These are phyloP conservation scores for Pseudogymnoascus sp. DNA, from an alignment of 2,329 filamentous ascomycete genomes.

Conservation along the genomic window DNA sequence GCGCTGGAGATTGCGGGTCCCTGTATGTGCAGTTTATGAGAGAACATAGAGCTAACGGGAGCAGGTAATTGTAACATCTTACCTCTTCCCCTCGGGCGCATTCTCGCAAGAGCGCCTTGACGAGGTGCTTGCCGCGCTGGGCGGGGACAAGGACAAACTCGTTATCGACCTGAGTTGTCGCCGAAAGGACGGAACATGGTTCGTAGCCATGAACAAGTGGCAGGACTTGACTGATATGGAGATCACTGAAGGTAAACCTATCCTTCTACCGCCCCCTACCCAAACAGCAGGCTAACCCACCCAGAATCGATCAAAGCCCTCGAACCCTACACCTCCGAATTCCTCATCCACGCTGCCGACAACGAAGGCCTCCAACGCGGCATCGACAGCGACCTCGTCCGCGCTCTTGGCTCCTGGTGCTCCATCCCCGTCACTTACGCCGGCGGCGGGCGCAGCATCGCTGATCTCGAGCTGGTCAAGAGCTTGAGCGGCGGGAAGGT, in stretches of 20 bases:
- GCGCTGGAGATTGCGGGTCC: not conserved
- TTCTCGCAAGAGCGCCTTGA: constrained; percentile 75
- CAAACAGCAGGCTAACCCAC: not conserved
- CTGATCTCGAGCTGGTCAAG: constrained; percentile 78
- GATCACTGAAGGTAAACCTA: constrained; percentile 64
- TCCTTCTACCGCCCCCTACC: not conserved
- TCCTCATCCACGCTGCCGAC: constrained; percentile 93
- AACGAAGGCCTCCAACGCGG: constrained; percentile 90
- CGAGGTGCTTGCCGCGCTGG: constrained; percentile 64
- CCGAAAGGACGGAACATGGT: constrained; percentile 67
- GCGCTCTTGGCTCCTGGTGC: constrained; percentile 73
- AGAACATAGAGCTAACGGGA: not conserved
- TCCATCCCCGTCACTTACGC: constrained; percentile 92
- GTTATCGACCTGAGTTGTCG: constrained; percentile 95
- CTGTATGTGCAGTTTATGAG: not conserved
- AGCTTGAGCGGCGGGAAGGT: constrained; percentile 70
- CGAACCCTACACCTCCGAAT: constrained; percentile 91
- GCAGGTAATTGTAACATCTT: constrained; percentile 96
- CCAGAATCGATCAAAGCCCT: constrained; percentile 71
- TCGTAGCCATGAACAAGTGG: constrained; percentile 99
- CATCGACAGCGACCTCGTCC: constrained; percentile 78
- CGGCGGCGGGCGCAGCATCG: constrained; percentile 76
- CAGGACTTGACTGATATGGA: constrained; percentile 97
- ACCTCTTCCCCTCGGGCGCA: constrained; percentile 74
- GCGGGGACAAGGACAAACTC: constrained; percentile 67